Percentiles rank a stretch among this genome's conserved stretches.
Conservation (phyloP, 176 grass and related monocot species). For the Cenchrus americanus region DNA sequence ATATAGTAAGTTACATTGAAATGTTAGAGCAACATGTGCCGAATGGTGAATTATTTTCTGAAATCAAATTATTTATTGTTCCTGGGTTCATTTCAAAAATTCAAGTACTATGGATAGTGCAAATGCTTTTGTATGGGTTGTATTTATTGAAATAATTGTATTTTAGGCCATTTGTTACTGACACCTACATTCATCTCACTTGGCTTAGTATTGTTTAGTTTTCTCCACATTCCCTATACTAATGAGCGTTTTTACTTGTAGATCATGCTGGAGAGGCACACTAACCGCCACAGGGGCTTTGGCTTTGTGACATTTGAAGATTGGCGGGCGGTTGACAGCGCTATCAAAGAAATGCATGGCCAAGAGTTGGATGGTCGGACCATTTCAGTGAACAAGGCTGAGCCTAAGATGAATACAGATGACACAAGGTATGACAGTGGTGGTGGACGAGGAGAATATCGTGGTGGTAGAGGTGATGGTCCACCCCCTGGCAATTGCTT, state of each 20-base stretch:
- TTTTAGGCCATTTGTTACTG: slow-evolving; percentile 7
- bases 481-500: slow-evolving; percentile 76
- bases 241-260: slow-evolving; percentile 43
- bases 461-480: slow-evolving; percentile 57
- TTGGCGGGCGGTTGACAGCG: slow-evolving; percentile 54
- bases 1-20: not conserved
- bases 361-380: slow-evolving; percentile 63
- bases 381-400: slow-evolving; percentile 80
- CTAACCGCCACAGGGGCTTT: slow-evolving; percentile 75
- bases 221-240: slow-evolving; percentile 26
- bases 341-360: slow-evolving; percentile 81
- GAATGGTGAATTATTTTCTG: not conserved
- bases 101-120: not conserved
- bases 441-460: slow-evolving; percentile 61
- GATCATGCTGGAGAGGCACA: slow-evolving; percentile 82
- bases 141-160: not conserved
- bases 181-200: slow-evolving; percentile 8
- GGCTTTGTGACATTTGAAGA: slow-evolving; percentile 86
- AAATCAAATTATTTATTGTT: not conserved
- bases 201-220: not conserved
- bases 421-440: slow-evolving; percentile 51
- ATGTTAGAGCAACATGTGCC: not conserved
- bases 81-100: not conserved
- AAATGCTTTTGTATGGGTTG: not conserved
- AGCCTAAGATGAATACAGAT: slow-evolving; percentile 72